Percentiles rank a stretch among this genome's conserved stretches.
Evolutionary conservation across 192 early-diverging fungal genomes (phyloP).

Genomic region (Phlyctochytrium planicorne): DNA sequence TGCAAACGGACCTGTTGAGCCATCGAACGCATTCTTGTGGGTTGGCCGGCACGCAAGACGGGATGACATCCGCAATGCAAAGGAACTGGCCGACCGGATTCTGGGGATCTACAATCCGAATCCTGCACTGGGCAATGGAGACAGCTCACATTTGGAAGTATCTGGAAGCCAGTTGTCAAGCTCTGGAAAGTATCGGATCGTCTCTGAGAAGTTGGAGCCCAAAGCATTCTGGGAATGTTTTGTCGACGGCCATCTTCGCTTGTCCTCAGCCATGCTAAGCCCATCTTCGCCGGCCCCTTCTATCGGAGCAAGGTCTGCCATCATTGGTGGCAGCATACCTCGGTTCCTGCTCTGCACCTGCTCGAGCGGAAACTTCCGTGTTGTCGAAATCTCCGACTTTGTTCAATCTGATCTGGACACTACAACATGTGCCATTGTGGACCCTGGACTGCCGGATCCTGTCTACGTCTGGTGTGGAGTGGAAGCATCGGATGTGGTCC

Average conservation of each 20-base stretch:
- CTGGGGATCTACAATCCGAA: constrained; percentile 1
- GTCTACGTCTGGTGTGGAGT: constrained; percentile 51
- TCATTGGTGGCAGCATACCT: constrained; percentile 17
- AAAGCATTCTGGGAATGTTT: constrained; percentile 20
- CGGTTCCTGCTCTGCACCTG: constrained; percentile 48
- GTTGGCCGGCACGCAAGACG: constrained; percentile 39
- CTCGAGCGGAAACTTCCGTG: constrained; percentile 41
- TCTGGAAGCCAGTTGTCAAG: background rate
- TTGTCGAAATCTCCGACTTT: constrained; percentile 41
- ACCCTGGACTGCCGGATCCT: constrained; percentile 39
- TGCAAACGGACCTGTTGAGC: background rate
- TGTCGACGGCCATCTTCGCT: background rate
- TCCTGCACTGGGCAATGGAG: background rate
- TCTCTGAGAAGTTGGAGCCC: constrained; percentile 30
- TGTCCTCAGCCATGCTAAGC: constrained; percentile 22
- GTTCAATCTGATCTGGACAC: constrained; percentile 40
- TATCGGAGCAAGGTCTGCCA: background rate
- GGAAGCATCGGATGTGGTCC: constrained; percentile 48
- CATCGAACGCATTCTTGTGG: constrained; percentile 35
- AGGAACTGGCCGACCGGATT: constrained; percentile 20
- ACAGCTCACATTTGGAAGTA: background rate
- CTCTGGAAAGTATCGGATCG: background rate
- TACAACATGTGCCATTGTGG: constrained; percentile 48
- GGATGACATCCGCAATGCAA: constrained; percentile 35
- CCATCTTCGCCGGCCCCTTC: constrained; percentile 8